These are phyloP conservation scores for Pseudopediastrum boryanum DNA, from an alignment of 139 green algal genomes.

Conservation along the genomic window DNA sequence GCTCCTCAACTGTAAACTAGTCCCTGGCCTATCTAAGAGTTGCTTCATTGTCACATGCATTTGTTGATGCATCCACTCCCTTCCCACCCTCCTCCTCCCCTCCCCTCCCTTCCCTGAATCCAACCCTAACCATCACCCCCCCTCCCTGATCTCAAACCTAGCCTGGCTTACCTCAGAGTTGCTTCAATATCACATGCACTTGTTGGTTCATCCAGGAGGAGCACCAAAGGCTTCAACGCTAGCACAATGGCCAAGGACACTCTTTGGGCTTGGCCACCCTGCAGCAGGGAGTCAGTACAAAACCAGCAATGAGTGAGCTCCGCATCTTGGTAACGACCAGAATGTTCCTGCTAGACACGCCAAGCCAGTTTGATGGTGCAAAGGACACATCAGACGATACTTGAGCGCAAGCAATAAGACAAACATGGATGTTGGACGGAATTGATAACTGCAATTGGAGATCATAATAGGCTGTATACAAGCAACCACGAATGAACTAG, in stretches of 20 bases:
- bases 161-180: slow-evolving; percentile 36
- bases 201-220: slow-evolving; percentile 91
- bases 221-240: slow-evolving; percentile 72
- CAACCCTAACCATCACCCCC: neutral
- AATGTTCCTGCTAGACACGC: too few relatives aligned
- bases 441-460: too few relatives aligned
- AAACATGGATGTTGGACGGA: too few relatives aligned
- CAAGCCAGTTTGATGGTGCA: too few relatives aligned
- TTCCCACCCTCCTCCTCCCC: neutral
- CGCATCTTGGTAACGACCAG: too few relatives aligned
- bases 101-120: neutral
- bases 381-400: too few relatives aligned
- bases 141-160: neutral
- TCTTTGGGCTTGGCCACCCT: slow-evolving; percentile 84
- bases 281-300: too few relatives aligned
- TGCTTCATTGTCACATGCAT: neutral
- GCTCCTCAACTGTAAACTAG: neutral
- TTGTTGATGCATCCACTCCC: neutral
- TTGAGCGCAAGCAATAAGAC: too few relatives aligned
- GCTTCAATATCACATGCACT: slow-evolving; percentile 71
- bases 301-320: too few relatives aligned
- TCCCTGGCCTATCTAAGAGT: neutral
- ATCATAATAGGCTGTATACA: too few relatives aligned
- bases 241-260: slow-evolving; percentile 77
- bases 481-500: too few relatives aligned